Base-by-base conservation (phyloP, 495 filamentous ascomycete species). In the Daldinia decipiens region DNA sequence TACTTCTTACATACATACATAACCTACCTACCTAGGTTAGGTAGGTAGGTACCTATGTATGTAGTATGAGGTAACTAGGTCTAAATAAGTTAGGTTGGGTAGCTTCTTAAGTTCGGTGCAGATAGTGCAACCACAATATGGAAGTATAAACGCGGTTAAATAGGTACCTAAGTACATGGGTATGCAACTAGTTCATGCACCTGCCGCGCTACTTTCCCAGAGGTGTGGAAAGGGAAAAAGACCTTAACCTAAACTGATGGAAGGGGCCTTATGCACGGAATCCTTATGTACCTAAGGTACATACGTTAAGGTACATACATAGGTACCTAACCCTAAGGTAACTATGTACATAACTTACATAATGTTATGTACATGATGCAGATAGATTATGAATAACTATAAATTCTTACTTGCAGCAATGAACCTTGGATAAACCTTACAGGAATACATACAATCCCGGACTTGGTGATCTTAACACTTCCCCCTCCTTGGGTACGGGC, bases 401-500 rank as follows among this genome's bases (percentile, higher is more conserved):
- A 47, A 34, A 3, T 4, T 45, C 43, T 47, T 47, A 47, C 19
- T 24, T 47, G 21, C 43, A 47, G 17, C 7, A 47, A 47, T 45
- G 11, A 8, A 40, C 17, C 4, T 15, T 17, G 21, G 2, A 24
- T 24, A 24, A 8, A 40, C 17, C 4, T 15, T 17, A 40, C 39
- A 40, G 39, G 39, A 40, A 40, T 17, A 40, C 4, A 47, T n/a
- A n/a, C n/a, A n/a, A n/a, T 47, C 43, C 43, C 43, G 17, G 43
- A 21, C 19, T 47, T 47, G 17, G 43, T n/a, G 43, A 47, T 47
- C 43, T 24, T 47, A 24, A 47, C 43, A 47, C 21, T 26, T 47
- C 47, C 36, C 38, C 54, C 21, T 67, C 47, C 50, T 60, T 47
- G 47, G 47, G 56, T 15, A 53, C 50, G 43, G n/a, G 27, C 59